Conservation (phyloP, 2,329 filamentous ascomycete genomes). For the Diaporthe longicolla region DNA sequence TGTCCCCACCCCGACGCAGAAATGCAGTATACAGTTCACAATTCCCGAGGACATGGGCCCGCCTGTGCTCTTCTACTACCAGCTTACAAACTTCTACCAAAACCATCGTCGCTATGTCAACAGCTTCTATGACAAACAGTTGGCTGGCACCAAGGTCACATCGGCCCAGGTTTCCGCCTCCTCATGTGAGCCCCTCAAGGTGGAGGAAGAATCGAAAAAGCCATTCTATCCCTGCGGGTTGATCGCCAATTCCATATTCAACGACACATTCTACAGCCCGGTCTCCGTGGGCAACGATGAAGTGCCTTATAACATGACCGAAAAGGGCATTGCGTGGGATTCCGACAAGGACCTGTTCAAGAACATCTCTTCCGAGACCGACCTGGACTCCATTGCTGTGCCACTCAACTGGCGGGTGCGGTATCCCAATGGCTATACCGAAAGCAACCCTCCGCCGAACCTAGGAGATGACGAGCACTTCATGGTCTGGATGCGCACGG, state of each 20-base stretch:
- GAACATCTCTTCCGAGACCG: conserved; percentile 70
- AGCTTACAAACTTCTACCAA: conserved; percentile 97
- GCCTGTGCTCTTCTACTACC: conserved; percentile 94
- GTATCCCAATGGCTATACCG: conserved; percentile 80
- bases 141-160: conserved; percentile 77
- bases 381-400: conserved; percentile 76
- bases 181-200: conserved; percentile 81
- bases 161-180: conserved; percentile 74
- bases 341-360: conserved; percentile 88
- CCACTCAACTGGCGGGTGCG: conserved; percentile 87
- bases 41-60: conserved; percentile 84
- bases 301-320: conserved; percentile 80
- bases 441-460: conserved; percentile 76
- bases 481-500: conserved; percentile 99
- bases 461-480: conserved; percentile 85
- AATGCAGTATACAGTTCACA: conserved; percentile 83
- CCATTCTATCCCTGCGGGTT: conserved; percentile 95
- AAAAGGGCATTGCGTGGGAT: conserved; percentile 86
- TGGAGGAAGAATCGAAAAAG: conserved; percentile 65
- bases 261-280: conserved; percentile 85
- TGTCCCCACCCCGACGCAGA: conserved; percentile 54
- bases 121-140: conserved; percentile 86
- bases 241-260: conserved; percentile 97
- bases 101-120: conserved; percentile 97
- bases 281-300: conserved; percentile 67